Evolutionary conservation across 371 early-diverging fungal genomes (phyloP).

Genomic region (Basidiobolus heterosporus): DNA sequence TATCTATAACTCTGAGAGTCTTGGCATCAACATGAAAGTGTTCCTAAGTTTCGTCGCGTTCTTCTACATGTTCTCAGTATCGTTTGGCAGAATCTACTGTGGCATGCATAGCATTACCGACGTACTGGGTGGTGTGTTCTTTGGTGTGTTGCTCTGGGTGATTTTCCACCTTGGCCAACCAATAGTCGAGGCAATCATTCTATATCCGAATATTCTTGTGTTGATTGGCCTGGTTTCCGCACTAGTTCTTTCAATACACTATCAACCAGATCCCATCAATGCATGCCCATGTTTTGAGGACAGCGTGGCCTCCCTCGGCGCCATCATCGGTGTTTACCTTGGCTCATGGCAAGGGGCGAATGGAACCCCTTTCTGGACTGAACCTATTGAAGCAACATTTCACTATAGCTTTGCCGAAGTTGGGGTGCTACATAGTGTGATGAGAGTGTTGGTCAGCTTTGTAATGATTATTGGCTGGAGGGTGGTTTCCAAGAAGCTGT

Average conservation of each 20-base stretch:
- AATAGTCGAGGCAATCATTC: neutral
- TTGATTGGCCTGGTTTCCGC: constrained; percentile 8
- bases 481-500: too few relatives aligned
- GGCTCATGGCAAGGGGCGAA: too few relatives aligned
- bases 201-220: constrained; percentile 1
- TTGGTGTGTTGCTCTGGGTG: constrained; percentile 36
- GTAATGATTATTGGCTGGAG: too few relatives aligned
- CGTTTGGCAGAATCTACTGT: constrained; percentile 47
- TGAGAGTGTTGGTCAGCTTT: too few relatives aligned
- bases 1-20: constrained; percentile 10
- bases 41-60: constrained; percentile 19
- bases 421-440: too few relatives aligned
- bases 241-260: constrained; percentile 23
- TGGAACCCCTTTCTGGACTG: too few relatives aligned
- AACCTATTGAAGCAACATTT: too few relatives aligned
- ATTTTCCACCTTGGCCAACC: constrained; percentile 10
- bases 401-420: too few relatives aligned
- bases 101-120: constrained; percentile 67
- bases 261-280: constrained; percentile 58
- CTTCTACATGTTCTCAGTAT: constrained; percentile 44
- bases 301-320: constrained; percentile 12
- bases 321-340: neutral
- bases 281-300: constrained; percentile 71
- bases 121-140: constrained; percentile 41
- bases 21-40: constrained; percentile 16